phyloP scores from a whole-genome alignment of 1,284 basidiomycete species.

The Cryptococcus floricola region DNA sequence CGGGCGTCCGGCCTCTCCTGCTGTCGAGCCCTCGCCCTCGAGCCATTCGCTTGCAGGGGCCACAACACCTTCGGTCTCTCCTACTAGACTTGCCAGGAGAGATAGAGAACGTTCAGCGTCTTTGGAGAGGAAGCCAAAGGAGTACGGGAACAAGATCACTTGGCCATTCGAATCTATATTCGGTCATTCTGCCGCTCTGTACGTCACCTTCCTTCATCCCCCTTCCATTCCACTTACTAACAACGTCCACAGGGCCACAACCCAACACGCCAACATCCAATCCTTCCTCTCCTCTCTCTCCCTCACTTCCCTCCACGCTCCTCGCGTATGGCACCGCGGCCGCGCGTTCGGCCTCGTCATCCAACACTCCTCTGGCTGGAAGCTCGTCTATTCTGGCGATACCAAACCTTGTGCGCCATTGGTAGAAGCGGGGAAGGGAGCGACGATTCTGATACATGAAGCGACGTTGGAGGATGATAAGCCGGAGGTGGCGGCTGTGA shows the following conservation, averaged over 20 bases:
- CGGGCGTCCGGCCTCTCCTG: too few species aligned
- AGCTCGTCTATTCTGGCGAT: constrained; percentile 81
- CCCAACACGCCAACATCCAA: too few species aligned
- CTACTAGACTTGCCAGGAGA: too few species aligned
- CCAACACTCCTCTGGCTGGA: constrained; percentile 70
- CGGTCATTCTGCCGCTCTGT: constrained; percentile 6
- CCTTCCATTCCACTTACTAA: background rate
- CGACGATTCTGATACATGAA: constrained; percentile 87
- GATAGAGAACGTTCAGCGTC: too few species aligned
- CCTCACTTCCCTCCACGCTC: constrained; percentile 55
- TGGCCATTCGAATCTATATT: constrained; percentile 23
- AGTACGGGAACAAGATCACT: background rate
- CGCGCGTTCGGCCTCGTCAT: constrained; percentile 67
- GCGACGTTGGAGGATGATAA: constrained; percentile 81
- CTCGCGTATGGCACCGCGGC: constrained; percentile 69
- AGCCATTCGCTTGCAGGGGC: too few species aligned
- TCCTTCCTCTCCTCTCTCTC: too few species aligned
- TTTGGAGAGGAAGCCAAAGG: constrained; percentile 9
- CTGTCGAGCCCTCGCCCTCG: too few species aligned
- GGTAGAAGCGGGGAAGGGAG: constrained; percentile 61
- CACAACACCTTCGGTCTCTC: too few species aligned
- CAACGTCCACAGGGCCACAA: background rate
- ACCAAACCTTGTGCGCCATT: constrained; percentile 73
- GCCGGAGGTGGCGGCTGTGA: constrained; percentile 64
- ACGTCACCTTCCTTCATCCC: background rate